Evolutionary conservation across 73 alveolate genomes (phyloP).

Genomic region (Breviolum minutum): DNA sequence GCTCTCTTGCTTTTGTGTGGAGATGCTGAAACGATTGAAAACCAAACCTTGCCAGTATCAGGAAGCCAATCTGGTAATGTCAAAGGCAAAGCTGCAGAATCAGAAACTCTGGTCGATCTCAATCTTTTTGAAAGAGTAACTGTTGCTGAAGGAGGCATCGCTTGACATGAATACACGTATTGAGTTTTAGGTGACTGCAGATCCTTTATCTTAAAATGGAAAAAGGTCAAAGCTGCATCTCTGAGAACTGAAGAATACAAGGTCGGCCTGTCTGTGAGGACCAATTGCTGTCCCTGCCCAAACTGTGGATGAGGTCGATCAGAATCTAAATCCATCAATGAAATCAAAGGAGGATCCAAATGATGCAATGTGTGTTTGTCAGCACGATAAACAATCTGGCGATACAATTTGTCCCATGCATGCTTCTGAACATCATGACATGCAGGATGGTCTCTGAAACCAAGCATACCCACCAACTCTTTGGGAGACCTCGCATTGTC

Average conservation of each 20-base stretch:
- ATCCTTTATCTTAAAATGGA: background rate
- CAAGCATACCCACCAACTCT: background rate
- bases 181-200: background rate
- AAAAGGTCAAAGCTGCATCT: background rate
- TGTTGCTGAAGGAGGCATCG: background rate
- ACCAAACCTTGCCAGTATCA: background rate
- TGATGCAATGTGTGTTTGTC: constrained; percentile 5
- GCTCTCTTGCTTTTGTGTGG: background rate
- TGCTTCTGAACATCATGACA: background rate
- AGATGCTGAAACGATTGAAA: background rate
- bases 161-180: background rate
- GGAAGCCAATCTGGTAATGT: background rate
- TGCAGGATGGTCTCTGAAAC: constrained; percentile 1
- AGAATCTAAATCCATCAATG: too few relatives aligned
- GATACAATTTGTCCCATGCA: constrained; percentile 20
- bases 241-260: background rate
- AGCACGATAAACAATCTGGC: background rate
- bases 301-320: too few relatives aligned
- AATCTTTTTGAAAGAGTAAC: background rate
- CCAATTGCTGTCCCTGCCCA: background rate
- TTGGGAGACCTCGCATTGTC: background rate
- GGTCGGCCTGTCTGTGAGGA: too few relatives aligned
- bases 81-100: background rate
- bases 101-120: background rate
- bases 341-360: background rate